These are phyloP conservation scores for Saccharomycopsis sp. DNA, from an alignment of 805 yeast genomes.

Conservation along the genomic window DNA sequence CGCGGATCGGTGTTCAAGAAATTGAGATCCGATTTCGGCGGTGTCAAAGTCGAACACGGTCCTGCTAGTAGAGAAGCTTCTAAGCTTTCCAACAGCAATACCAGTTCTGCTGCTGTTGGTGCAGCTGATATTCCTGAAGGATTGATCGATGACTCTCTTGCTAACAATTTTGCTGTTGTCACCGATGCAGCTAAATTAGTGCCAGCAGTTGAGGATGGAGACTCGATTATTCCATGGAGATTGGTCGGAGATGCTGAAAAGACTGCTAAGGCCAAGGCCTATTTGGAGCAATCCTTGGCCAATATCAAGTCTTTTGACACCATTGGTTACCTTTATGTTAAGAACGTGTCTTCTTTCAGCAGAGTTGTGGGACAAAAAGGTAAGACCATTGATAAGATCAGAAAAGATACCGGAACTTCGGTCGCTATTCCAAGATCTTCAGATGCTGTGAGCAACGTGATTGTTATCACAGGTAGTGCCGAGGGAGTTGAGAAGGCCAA, in stretches of 20 bases:
- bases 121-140: conserved; percentile 42
- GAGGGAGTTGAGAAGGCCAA: conserved; percentile 48
- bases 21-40: conserved; percentile 42
- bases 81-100: conserved; percentile 35
- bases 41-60: conserved; percentile 57
- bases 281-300: conserved; percentile 44
- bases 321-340: conserved; percentile 58
- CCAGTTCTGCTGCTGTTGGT: neutral
- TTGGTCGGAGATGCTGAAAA: conserved; percentile 47
- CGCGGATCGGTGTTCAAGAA: conserved; percentile 56
- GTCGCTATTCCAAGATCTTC: conserved; percentile 57
- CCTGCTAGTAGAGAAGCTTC: conserved; percentile 42
- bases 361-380: conserved; percentile 77
- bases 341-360: conserved; percentile 46
- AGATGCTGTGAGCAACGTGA: conserved; percentile 46
- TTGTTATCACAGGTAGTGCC: conserved; percentile 54
- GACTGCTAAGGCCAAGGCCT: conserved; percentile 45
- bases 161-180: conserved; percentile 42
- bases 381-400: conserved; percentile 51
- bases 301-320: conserved; percentile 39
- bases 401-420: conserved; percentile 50
- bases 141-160: conserved; percentile 37
- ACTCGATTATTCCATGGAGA: conserved; percentile 57
- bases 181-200: conserved; percentile 22
- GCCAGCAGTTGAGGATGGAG: conserved; percentile 25